These are phyloP conservation scores for Phytopythium ostracodes DNA, from an alignment of 352 stramenopile genomes.

Conservation along the genomic window DNA sequence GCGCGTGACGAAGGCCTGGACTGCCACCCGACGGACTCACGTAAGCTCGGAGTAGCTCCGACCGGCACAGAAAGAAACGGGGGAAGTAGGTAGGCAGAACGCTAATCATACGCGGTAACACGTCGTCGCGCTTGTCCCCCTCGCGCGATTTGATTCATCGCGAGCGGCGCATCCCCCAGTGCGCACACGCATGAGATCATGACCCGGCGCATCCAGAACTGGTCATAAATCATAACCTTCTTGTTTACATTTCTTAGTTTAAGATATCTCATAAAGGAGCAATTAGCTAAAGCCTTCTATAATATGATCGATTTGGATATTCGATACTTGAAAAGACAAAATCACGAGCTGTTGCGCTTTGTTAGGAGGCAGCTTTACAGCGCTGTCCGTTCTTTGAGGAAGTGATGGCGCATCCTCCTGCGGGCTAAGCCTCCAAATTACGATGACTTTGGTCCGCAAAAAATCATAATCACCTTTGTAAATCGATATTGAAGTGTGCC, in stretches of 20 bases:
- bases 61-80: not conserved
- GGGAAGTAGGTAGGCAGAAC: not conserved
- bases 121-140: not conserved
- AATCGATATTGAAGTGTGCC: not conserved
- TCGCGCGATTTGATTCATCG: constrained; percentile 3
- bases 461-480: not conserved
- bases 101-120: not conserved
- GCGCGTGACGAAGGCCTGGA: too few species aligned
- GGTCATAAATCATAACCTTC: not conserved
- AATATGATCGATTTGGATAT: not conserved
- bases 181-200: constrained; percentile 1
- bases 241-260: not conserved
- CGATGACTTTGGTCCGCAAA: not conserved
- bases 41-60: too few species aligned
- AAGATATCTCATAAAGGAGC: too few species aligned
- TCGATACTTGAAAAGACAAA: not conserved
- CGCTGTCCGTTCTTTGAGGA: not conserved
- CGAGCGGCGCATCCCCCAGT: not conserved
- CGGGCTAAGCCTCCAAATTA: not conserved
- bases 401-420: too few species aligned
- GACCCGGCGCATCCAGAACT: not conserved
- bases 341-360: not conserved
- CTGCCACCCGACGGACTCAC: too few species aligned
- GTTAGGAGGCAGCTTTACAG: not conserved
- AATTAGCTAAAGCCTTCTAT: too few species aligned